Evolutionary conservation across 78 protist genomes (phyloP).

Genomic region (Dictyostelium firmibasis): DNA sequence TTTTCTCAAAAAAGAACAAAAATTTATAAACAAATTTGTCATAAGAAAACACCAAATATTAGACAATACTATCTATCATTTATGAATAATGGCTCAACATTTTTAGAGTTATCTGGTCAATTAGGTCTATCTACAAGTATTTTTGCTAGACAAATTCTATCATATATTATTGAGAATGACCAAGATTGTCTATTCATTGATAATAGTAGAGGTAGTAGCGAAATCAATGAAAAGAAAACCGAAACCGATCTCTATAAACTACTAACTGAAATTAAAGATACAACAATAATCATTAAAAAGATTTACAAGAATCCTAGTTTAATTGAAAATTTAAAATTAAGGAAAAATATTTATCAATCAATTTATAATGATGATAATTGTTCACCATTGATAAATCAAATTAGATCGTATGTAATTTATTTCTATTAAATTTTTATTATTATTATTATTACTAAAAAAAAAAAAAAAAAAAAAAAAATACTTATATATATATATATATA

Average conservation of each 20-base stretch:
- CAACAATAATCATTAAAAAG: background rate
- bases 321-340: conserved; percentile 29
- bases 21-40: background rate
- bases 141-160: conserved; percentile 2
- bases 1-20: conserved; percentile 55
- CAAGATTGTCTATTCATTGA: background rate
- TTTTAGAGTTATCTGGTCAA: conserved; percentile 19
- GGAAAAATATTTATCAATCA: conserved; percentile 41
- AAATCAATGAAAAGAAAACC: background rate
- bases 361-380: conserved; percentile 61
- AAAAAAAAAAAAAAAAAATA: too few relatives aligned
- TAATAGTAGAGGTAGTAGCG: background rate
- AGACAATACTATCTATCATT: background rate
- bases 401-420: conserved; percentile 48
- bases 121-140: conserved; percentile 10
- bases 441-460: background rate
- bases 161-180: conserved; percentile 18
- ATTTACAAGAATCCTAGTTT: conserved; percentile 34
- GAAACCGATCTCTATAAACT: background rate
- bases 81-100: background rate
- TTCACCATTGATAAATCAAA: conserved; percentile 72
- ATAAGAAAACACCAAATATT: conserved; percentile 32
- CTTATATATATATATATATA: background rate
- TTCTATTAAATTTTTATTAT: background rate
- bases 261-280: background rate